Base-by-base conservation (phyloP, 1,284 basidiomycete species). In the Phellopilus nigrolimitatus region DNA sequence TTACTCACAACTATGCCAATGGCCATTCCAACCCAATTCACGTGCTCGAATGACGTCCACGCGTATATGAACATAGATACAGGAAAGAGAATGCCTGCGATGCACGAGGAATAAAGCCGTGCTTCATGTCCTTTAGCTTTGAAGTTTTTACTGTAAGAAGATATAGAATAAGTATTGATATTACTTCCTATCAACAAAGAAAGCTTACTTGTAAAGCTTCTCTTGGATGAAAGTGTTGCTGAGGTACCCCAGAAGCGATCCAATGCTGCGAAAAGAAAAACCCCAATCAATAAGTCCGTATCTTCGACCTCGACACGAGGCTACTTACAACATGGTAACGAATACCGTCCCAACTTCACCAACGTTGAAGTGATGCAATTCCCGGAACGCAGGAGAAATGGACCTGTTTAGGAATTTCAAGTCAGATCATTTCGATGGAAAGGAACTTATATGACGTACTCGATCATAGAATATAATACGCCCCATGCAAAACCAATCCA, bases 401-500 rank as follows among this genome's bases (percentile, higher is more conserved):
- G 84, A 82, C 57, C 82, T 84, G n/a, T n/a, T n/a, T n/a, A n/a
- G n/a, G n/a, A 21, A 17, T 13, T 7, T 37, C 22, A 12, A 10
- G 27, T 46, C 10, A 42, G 43, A 9, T n/a, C 24, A 4, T 39
- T 13, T 7, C 41, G n/a, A 37, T 45, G 25, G 28, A 31, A 31
- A 13, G 7, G 22, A 36, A 10, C 3, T 19, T 4, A 19, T 33
- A 12, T 12, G 13, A 5, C 76, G 9, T 57, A 85, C 74, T 82
- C 79, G 24, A 91, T 70, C 54, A 88, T 67, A 53, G 76, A 78
- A 62, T 81, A 92, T 42, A 86, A 66, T 9, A 92, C 76, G 0
- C 89, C 89, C 89, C 88, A 92, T 1, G 76, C 77, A 53, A 88
- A 82, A 1, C 84, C 84, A 44, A 82, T 68, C 88, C 88, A 92